phyloP scores from a whole-genome alignment of 768 basidiomycete genomes.

The Rhodotorula toruloides region DNA sequence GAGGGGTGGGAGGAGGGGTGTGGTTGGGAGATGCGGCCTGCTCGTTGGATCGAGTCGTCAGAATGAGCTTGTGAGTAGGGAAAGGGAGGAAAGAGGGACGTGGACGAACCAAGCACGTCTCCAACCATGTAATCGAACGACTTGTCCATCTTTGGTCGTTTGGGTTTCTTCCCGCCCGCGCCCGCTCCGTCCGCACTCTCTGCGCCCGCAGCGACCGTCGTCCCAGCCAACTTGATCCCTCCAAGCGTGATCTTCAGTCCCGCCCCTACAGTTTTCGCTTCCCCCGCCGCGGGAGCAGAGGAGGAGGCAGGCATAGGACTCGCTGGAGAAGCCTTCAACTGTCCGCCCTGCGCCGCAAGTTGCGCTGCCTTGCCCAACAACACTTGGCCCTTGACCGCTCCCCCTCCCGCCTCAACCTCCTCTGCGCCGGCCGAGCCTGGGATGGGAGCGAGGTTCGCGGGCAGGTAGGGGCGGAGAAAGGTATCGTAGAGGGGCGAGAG shows the following conservation, averaged over 20 bases:
- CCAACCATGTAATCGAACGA: constrained; percentile 35
- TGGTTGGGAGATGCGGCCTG: background rate
- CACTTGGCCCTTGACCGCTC: background rate
- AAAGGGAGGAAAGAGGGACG: background rate
- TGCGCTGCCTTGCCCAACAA: background rate
- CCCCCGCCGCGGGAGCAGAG: background rate
- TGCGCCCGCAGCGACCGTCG: background rate
- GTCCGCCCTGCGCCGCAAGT: too few relatives aligned
- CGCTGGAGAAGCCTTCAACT: too few relatives aligned
- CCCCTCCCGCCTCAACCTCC: too few relatives aligned
- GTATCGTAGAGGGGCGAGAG: constrained; percentile 36
- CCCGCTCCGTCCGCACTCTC: background rate
- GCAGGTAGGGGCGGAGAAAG: constrained; percentile 38
- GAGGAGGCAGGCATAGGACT: background rate
- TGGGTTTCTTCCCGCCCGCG: constrained; percentile 12
- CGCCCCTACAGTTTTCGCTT: too few relatives aligned
- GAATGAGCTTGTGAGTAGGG: background rate
- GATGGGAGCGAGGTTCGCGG: background rate
- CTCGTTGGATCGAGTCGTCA: background rate
- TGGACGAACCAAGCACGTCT: constrained; percentile 39
- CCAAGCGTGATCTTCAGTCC: constrained; percentile 31
- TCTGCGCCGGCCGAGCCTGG: background rate
- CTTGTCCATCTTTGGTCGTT: constrained; percentile 39
- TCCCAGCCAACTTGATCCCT: constrained; percentile 19
- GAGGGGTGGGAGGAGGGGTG: constrained; percentile 6